Evolutionary conservation across 805 yeast species (phyloP), one percentile per base, ranked within the genome.

Genomic region (Yarrowia hollandica): DNA sequence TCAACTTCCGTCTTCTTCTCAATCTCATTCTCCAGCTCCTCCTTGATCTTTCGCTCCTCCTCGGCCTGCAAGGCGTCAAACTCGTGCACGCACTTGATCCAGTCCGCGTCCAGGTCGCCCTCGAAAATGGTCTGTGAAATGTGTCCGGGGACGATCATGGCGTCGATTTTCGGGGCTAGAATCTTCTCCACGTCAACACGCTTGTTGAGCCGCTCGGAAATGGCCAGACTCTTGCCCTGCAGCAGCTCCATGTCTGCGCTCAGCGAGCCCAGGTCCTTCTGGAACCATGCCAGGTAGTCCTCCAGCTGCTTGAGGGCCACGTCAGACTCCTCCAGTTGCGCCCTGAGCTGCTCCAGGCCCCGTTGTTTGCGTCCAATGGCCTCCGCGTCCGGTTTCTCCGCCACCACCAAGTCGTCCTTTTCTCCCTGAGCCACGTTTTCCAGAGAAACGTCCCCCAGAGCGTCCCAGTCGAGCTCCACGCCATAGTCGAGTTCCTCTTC

Each of bases 161-260:
- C 91, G 34, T 86, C 79, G 0, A 90, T 84, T n/a, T 88, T 73
- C 0, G 96, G 96, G 16, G 86, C 82, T 60, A 90, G 78, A 55
- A 76, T 76, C 8, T 71, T 69, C 60, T 83, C 81, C 16, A 80
- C 76, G 28, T 71, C 65, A 15, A 79, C 76, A 50, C 85, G 81
- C 35, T 73, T 71, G 11, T 74, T 74, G 12, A 85, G 74, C 37
- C 82, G 75, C 18, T 70, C 65, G 35, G 80, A 77, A 38, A 86
- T 69, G 15, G 74, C 71, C 15, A 77, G 68, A 1, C 88, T 82
- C 60, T 82, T 77, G 5, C 74, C 68, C 64, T 84, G 85, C 31
- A 86, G 75, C 42, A 75, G 76, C 65, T 81, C 84, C 79, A 86
- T 78, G 62, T 86, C 90, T 18, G 73, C 68, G 0, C 89, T 82